Evolutionary conservation across 2,329 filamentous ascomycete genomes (phyloP).

Genomic region (Pseudopyricularia cyperi): DNA sequence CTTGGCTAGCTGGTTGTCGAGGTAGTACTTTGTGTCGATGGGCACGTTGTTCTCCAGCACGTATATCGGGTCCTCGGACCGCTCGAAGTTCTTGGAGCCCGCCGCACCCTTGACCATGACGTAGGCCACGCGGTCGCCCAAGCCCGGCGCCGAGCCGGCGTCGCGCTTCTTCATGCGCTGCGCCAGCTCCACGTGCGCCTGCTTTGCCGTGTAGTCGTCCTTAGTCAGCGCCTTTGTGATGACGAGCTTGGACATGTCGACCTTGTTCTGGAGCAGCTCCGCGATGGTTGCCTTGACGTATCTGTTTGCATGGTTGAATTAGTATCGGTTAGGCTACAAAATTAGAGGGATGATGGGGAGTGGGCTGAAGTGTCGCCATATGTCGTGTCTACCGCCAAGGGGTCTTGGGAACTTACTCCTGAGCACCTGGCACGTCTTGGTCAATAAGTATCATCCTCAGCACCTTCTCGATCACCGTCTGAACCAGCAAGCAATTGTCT

Average conservation of each 20-base stretch:
- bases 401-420: slow-evolving; percentile 85
- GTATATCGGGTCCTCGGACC: slow-evolving; percentile 92
- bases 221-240: slow-evolving; percentile 97
- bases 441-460: slow-evolving; percentile 93
- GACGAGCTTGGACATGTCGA: slow-evolving; percentile 98
- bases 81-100: slow-evolving; percentile 90
- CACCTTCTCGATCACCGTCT: slow-evolving; percentile 95
- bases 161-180: slow-evolving; percentile 97
- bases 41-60: slow-evolving; percentile 96
- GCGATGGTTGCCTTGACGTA: slow-evolving; percentile 96
- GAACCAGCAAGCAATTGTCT: slow-evolving; percentile 91
- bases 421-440: slow-evolving; percentile 74
- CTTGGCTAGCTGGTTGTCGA: slow-evolving; percentile 96
- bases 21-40: slow-evolving; percentile 96
- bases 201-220: slow-evolving; percentile 76
- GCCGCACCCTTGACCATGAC: slow-evolving; percentile 90
- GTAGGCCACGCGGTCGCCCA: slow-evolving; percentile 94
- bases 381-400: too few relatives aligned
- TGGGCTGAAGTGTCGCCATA: too few relatives aligned
- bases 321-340: too few relatives aligned
- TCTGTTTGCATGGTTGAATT: too few relatives aligned
- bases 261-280: slow-evolving; percentile 88
- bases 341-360: too few relatives aligned
- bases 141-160: slow-evolving; percentile 77
- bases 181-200: slow-evolving; percentile 91